Evolutionary conservation across 495 filamentous ascomycete species (phyloP).

Genomic region (Rostrohypoxylon terebratum): DNA sequence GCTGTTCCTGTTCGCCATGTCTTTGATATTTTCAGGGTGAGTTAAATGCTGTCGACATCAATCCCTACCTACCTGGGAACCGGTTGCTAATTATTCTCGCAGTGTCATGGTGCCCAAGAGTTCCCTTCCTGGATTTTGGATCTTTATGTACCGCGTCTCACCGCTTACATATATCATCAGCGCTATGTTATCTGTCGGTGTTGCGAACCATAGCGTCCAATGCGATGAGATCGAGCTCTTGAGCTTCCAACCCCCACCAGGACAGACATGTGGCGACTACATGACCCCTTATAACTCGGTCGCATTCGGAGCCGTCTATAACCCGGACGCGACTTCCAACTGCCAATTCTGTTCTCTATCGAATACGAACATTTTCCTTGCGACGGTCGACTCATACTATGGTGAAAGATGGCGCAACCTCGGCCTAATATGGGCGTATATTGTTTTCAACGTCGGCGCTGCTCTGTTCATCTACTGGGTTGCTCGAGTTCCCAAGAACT

Average conservation of each 20-base stretch:
- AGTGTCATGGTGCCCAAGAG: conserved; percentile 66
- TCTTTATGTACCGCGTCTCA: conserved; percentile 75
- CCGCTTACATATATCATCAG: conserved; percentile 71
- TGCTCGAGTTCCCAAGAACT: conserved; percentile 60
- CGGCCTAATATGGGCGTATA: conserved; percentile 65
- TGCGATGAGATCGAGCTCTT: conserved; percentile 67
- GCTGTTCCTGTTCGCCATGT: conserved; percentile 13
- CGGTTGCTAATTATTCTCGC: conserved; percentile 42
- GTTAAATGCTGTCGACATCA: neutral
- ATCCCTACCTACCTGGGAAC: neutral
- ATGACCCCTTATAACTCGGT: conserved; percentile 54
- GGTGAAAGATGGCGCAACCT: conserved; percentile 52
- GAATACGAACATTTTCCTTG: conserved; percentile 67
- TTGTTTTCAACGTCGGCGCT: conserved; percentile 71
- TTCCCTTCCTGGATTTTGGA: conserved; percentile 72
- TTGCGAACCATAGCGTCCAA: conserved; percentile 60
- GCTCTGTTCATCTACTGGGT: conserved; percentile 76
- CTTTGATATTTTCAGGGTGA: conserved; percentile 28
- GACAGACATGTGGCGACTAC: conserved; percentile 66
- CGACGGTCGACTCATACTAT: conserved; percentile 56
- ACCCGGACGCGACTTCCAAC: conserved; percentile 58
- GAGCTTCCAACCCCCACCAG: conserved; percentile 59
- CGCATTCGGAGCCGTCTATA: conserved; percentile 59
- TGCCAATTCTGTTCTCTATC: conserved; percentile 68
- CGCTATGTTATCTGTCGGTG: conserved; percentile 62